These are phyloP conservation scores for Gossypium schwendimanii DNA, from an alignment of 441 rosid species.

Conservation along the genomic window DNA sequence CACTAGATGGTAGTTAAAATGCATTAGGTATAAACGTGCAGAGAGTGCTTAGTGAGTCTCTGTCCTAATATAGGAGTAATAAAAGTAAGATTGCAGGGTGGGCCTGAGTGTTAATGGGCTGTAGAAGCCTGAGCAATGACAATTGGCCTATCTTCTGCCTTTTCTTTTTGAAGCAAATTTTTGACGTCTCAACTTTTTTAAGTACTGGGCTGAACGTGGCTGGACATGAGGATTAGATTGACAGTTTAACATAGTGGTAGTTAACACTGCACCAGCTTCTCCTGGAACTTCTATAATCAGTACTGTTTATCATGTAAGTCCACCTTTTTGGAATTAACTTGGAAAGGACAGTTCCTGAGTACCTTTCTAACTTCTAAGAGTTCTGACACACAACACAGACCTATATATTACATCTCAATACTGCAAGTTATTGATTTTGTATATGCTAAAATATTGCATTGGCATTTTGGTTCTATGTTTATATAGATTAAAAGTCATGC, in stretches of 20 bases:
- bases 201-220: too few species aligned
- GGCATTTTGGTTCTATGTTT: not conserved
- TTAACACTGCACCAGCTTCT: not conserved
- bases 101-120: not conserved
- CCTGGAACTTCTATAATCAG: slow-evolving; percentile 1
- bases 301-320: not conserved
- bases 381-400: not conserved
- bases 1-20: not conserved
- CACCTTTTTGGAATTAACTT: not conserved
- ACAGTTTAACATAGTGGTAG: not conserved
- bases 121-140: not conserved
- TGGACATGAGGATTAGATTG: too few species aligned
- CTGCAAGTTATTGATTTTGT: not conserved
- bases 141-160: not conserved
- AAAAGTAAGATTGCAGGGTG: not conserved
- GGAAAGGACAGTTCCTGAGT: not conserved
- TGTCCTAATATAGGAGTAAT: not conserved
- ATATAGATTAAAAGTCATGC: not conserved
- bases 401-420: not conserved
- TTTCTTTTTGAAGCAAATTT: not conserved
- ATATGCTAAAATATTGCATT: not conserved
- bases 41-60: not conserved
- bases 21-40: not conserved
- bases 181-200: not conserved
- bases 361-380: not conserved